Percentiles rank a stretch among this genome's conserved stretches.
These are phyloP conservation scores for Coleophoma eucalyptorum DNA, from an alignment of 2,329 filamentous ascomycete genomes.

Conservation along the genomic window DNA sequence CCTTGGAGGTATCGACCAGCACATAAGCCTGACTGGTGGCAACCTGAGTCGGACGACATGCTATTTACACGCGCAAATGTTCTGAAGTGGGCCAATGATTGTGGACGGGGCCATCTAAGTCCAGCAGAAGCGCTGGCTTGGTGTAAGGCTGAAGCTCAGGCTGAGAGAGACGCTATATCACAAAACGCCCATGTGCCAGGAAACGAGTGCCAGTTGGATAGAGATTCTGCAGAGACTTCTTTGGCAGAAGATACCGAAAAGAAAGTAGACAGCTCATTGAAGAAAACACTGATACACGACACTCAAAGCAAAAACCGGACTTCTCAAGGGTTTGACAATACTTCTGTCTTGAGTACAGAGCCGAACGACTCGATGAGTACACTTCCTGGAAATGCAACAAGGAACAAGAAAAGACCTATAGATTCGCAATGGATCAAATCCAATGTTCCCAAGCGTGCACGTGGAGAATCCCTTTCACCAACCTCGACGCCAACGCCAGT, in stretches of 20 bases:
- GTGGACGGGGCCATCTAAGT: constrained; percentile 16
- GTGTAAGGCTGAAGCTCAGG: constrained; percentile 13
- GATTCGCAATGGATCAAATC: constrained; percentile 25
- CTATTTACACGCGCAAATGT: constrained; percentile 17
- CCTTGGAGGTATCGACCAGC: constrained; percentile 39
- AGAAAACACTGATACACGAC: too few relatives aligned
- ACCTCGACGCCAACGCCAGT: constrained; percentile 20
- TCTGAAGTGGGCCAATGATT: constrained; percentile 12
- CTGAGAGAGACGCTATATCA: constrained; percentile 8
- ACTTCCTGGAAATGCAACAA: constrained; percentile 1
- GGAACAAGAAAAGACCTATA: constrained; percentile 12
- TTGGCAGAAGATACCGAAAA: too few relatives aligned
- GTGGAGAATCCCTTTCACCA: constrained; percentile 18
- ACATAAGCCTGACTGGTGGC: constrained; percentile 17
- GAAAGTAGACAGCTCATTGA: too few relatives aligned
- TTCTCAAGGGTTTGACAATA: too few relatives aligned
- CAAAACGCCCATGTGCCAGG: not conserved
- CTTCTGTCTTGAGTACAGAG: too few relatives aligned
- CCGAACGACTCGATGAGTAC: not conserved
- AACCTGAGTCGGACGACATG: constrained; percentile 17
- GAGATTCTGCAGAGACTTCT: too few relatives aligned
- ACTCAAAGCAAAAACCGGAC: too few relatives aligned
- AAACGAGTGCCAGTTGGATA: too few relatives aligned
- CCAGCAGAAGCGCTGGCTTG: constrained; percentile 17
- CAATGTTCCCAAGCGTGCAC: constrained; percentile 23